Evolutionary conservation across 441 rosid species (phyloP).

Genomic region (Monsonia emarginata): DNA sequence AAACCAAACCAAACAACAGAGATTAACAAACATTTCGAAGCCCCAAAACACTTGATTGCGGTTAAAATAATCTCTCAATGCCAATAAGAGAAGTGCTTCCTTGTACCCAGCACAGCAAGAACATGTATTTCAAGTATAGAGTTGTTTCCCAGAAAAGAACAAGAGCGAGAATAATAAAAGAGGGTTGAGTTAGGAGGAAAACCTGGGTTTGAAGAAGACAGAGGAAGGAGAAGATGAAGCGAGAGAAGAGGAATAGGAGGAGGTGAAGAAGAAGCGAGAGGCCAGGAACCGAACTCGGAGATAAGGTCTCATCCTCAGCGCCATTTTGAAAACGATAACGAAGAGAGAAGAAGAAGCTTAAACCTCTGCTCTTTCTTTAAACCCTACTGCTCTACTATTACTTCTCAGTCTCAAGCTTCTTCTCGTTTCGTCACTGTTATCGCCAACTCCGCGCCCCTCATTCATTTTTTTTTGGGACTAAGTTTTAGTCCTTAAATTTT

Average conservation of each 20-base stretch:
- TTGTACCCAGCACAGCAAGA: background rate
- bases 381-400: background rate
- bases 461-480: background rate
- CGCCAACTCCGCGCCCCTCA: background rate
- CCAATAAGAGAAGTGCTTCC: background rate
- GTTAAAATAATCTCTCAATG: too few species aligned
- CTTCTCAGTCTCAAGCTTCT: background rate
- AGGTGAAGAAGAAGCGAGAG: slow-evolving; percentile 23
- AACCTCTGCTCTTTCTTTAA: background rate
- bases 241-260: slow-evolving; percentile 14
- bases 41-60: background rate
- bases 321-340: slow-evolving; percentile 27
- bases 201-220: slow-evolving; percentile 35
- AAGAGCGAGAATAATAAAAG: background rate
- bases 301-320: slow-evolving; percentile 31
- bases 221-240: slow-evolving; percentile 23
- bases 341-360: background rate
- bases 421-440: background rate
- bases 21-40: background rate
- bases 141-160: slow-evolving; percentile 9
- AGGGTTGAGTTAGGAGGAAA: background rate
- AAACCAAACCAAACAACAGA: background rate
- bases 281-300: slow-evolving; percentile 31
- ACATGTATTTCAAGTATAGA: too few species aligned
- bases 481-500: background rate